These are phyloP conservation scores for Solanum boliviense DNA, from an alignment of 257 asterid genomes.

Conservation along the genomic window DNA sequence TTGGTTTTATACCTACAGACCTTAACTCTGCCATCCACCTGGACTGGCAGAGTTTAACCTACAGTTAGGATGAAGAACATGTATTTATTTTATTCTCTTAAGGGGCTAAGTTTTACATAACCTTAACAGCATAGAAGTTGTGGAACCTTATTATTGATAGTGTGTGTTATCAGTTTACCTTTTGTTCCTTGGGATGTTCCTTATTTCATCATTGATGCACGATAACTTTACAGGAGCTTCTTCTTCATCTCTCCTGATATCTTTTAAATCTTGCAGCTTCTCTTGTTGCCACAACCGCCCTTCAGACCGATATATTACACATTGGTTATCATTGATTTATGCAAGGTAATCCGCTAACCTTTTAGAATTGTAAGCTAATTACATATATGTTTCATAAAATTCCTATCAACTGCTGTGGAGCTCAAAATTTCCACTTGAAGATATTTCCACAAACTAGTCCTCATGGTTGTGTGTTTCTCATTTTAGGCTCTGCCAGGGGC, in stretches of 20 bases:
- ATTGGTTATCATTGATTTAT: constrained; percentile 89
- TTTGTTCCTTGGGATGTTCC: not conserved
- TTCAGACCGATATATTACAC: constrained; percentile 91
- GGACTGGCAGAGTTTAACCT: not conserved
- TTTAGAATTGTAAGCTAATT: not conserved
- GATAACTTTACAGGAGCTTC: not conserved
- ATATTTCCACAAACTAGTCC: not conserved
- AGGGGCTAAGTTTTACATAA: not conserved
- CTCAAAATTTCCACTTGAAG: not conserved
- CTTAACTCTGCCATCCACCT: not conserved
- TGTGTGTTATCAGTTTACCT: not conserved
- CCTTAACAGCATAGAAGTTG: not conserved
- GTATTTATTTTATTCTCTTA: not conserved
- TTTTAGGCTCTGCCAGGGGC: constrained; percentile 99
- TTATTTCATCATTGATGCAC: not conserved
- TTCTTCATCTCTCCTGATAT: not conserved
- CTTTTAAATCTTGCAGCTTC: constrained; percentile 53
- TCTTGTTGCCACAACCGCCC: constrained; percentile 86
- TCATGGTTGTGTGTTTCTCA: not conserved
- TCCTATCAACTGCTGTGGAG: not conserved
- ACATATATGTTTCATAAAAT: not conserved
- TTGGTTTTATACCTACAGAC: not conserved
- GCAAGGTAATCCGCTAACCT: constrained; percentile 53
- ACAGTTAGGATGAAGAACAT: not conserved
- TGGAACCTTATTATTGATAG: not conserved